Base-by-base conservation (phyloP, 2,329 filamentous ascomycete genomes). In the Graphium sp. region DNA sequence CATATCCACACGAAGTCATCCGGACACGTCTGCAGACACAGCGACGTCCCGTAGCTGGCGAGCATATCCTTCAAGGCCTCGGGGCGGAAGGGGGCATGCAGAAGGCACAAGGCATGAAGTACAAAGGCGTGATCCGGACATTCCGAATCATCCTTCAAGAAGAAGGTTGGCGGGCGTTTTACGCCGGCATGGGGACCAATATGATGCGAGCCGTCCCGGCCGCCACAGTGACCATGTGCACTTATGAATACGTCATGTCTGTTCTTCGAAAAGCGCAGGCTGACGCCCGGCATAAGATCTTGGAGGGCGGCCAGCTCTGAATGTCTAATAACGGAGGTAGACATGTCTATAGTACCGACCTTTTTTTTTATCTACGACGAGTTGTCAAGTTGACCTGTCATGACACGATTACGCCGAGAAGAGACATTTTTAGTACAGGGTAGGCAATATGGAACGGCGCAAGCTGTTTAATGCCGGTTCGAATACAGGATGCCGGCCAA, bases 1-100 rank as follows among this genome's bases (percentile, higher is more conserved):
- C 89, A 12, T 98, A 98, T 48, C 89, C 89, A 2, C 89, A 98
- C 47, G 89, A 98, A 53, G 89, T 98, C 12, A 75, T 98, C 29
- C 74, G 89, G 24, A 98, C 89, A 28, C 67, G 89, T 34, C 58
- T 98, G 32, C 89, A 98, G 52, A 98, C 89, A 2, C 89, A 98
- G 49, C 75, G 89, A 44, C 68, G 84, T 35, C 73, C 76, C 5
- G 56, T 66, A 14, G 62, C 65, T 2, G 61, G 66, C 6, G 55
- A 60, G 22, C 60, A 65, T 24, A 63, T 57, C 34, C 44, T 66
- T 22, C 58, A 64, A 32, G 62, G 58, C 2, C 44, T 66, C 20
- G 60, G 56, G 34, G 64, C 55, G 45, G 54, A 47, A 46, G 55
- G 28, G 5, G 24, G 40, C 40, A 28, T 37, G 56, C 49, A 24